Evolutionary conservation across 345 rosid species (phyloP), one percentile per base, ranked within the genome.

Genomic region (Eucalyptus leucophloia): DNA sequence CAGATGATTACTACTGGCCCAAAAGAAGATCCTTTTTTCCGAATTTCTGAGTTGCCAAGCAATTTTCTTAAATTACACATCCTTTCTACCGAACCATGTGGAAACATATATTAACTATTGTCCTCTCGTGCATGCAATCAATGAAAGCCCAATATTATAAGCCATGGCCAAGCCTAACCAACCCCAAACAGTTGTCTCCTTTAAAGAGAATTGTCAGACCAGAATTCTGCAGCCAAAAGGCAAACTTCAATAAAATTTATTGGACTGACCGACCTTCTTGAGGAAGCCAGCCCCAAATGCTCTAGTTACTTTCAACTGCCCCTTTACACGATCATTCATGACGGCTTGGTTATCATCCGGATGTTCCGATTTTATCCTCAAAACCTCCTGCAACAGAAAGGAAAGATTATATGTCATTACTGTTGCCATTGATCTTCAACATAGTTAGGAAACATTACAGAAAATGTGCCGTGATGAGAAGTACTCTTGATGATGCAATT

Each of bases 251-350:
- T 18, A 62, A 81, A 83, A 87, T 72, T 86, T 83, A 62, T 65
- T 67, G 87, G 13, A 80, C 87, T 87, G 85, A 92, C 94, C 88
- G n/a, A 96, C 99, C 97, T 96, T 97, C 95, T 97, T 97, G 89
- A 97, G 93, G 94, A 97, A 97, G 40, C 96, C 97, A 82, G 99
- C 99, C 88, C 99, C 99, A 87, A 97, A 97, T 47, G 99, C 98
- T 93, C 99, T 92, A 54, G 99, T 97, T 90, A 96, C 99, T 95
- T 96, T 97, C 88, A 97, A 89, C 91, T 96, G 99, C 51, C 99
- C 99, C 93, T 97, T 97, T 82, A 96, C 99, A 92, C 99, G 92
- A 92, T 95, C 98, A 91, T 97, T 97, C 77, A 95, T 91, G 92
- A 97, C 92, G 9, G 98, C 95, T 91, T 96, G 96, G 88, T 91